Evolutionary conservation across 805 yeast genomes (phyloP).

Genomic region (Myxozyma udenii): DNA sequence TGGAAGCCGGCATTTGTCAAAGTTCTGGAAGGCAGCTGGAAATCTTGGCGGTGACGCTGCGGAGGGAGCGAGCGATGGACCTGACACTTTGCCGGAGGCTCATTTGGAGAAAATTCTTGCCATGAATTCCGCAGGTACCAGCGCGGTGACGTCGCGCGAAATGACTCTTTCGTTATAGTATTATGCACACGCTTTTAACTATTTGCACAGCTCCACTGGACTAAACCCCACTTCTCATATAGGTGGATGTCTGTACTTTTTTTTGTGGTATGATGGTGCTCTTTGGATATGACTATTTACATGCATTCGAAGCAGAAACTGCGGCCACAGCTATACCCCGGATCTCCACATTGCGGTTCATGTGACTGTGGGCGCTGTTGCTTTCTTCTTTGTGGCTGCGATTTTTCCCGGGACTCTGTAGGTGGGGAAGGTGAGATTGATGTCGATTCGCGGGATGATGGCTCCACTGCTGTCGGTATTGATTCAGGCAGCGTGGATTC

Average conservation of each 20-base stretch:
- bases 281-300: no score
- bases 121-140: no score
- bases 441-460: neutral
- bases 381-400: neutral
- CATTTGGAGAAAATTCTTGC: neutral
- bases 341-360: slow-evolving; percentile 13
- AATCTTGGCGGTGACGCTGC: slow-evolving; percentile 5
- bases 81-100: neutral
- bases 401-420: neutral
- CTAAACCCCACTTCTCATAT: no score
- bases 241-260: neutral
- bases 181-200: no score
- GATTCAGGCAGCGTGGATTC: no score
- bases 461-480: no score
- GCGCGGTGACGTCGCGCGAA: no score
- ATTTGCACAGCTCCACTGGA: no score
- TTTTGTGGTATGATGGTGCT: neutral
- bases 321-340: slow-evolving; percentile 25
- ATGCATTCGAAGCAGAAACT: slow-evolving; percentile 25
- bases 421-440: neutral
- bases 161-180: neutral
- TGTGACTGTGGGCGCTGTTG: neutral
- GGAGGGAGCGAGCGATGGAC: no score
- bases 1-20: slow-evolving; percentile 84
- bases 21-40: slow-evolving; percentile 67